These are phyloP conservation scores for Vicia sativa DNA, from an alignment of 306 rosid genomes.

Conservation along the genomic window DNA sequence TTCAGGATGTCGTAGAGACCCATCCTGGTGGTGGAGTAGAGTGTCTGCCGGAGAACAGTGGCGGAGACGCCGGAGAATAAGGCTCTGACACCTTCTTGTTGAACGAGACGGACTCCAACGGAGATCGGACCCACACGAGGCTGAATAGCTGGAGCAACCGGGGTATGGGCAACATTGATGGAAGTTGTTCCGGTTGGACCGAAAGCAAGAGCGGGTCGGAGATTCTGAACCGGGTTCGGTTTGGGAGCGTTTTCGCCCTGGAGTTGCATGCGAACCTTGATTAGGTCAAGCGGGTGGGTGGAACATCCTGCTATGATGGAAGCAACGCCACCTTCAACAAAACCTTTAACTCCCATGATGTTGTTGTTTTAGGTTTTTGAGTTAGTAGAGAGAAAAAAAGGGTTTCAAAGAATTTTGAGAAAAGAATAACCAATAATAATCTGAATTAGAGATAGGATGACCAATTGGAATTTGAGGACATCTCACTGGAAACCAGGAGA, in stretches of 20 bases:
- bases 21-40: constrained; percentile 85
- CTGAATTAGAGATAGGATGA: constrained; percentile 31
- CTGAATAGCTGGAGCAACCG: background rate
- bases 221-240: constrained; percentile 38
- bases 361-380: background rate
- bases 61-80: constrained; percentile 81
- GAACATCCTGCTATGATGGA: constrained; percentile 72
- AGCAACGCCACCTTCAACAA: constrained; percentile 77
- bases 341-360: constrained; percentile 69
- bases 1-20: constrained; percentile 75
- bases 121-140: constrained; percentile 57
- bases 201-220: constrained; percentile 64
- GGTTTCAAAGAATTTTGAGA: background rate
- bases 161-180: constrained; percentile 38
- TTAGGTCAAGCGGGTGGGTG: constrained; percentile 72
- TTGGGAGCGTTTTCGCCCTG: constrained; percentile 60
- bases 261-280: constrained; percentile 89
- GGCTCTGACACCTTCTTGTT: constrained; percentile 65
- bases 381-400: background rate
- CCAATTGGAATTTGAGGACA: constrained; percentile 69
- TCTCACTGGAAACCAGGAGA: constrained; percentile 87
- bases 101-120: constrained; percentile 61
- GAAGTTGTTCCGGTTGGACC: constrained; percentile 35
- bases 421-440: background rate
- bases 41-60: constrained; percentile 73